Conservation (phyloP, 768 basidiomycete species). For the Lentinula detonsa region DNA sequence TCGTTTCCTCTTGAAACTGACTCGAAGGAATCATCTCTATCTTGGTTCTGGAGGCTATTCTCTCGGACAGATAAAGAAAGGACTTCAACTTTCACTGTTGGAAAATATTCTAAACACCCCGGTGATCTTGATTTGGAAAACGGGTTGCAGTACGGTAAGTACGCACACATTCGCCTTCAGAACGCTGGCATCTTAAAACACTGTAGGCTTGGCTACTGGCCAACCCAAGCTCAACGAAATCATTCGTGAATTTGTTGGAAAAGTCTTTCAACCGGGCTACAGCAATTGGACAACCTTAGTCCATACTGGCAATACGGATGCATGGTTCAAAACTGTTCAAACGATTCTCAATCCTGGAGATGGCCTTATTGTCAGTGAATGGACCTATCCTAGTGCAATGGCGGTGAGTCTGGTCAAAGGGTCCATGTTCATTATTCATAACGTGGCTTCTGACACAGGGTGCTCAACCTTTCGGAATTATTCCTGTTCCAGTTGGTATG, state of each 20-base stretch:
- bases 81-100: conserved; percentile 45
- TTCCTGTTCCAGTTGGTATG: conserved; percentile 53
- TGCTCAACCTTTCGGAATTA: conserved; percentile 30
- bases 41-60: conserved; percentile 59
- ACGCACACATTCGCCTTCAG: background rate
- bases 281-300: conserved; percentile 50
- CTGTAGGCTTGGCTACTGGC: conserved; percentile 37
- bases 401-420: conserved; percentile 24
- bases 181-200: background rate
- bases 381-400: conserved; percentile 66
- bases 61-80: conserved; percentile 28
- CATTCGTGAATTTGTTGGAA: conserved; percentile 41
- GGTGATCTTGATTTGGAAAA: conserved; percentile 52
- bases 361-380: conserved; percentile 55
- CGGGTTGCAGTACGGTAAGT: conserved; percentile 63
- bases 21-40: conserved; percentile 26
- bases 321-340: conserved; percentile 49
- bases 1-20: conserved; percentile 34
- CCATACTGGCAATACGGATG: conserved; percentile 70
- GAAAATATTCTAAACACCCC: conserved; percentile 47
- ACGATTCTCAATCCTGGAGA: conserved; percentile 68
- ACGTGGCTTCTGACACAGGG: background rate
- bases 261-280: conserved; percentile 55
- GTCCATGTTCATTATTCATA: background rate
- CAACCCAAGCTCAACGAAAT: conserved; percentile 51